Evolutionary conservation across 257 asterid genomes (phyloP), one percentile per base, ranked within the genome.

Genomic region (Hygrophila difformis): DNA sequence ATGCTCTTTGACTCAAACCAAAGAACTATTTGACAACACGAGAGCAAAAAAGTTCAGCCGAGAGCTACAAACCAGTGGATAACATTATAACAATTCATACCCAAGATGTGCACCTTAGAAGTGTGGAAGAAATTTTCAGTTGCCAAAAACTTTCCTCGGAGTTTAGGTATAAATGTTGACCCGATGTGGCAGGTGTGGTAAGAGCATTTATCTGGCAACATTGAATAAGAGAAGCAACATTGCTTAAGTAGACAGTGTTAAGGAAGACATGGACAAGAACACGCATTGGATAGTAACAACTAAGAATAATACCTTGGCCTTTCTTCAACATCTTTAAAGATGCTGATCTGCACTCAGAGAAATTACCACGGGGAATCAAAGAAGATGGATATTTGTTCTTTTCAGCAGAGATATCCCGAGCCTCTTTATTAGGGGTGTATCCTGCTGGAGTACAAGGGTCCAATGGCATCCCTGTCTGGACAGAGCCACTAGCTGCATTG

Each of bases 361-460:
- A 91, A 76, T 91, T 91, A 61, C 96, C 99, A 44, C 56, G 64
- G 13, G 99, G 95, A 48, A 66, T 72, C 58, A 91, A 59, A 41
- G 75, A 44, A 6, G 89, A 71, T 39, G 56, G 17, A 57, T 70
- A 75, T 57, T 49, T 64, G 29, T 42, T 43, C 59, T 75, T 73
- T 62, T 69, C 93, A n/a, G 51, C 37, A 29, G 70, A 69, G 40
- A 64, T 56, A 39, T 68, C 74, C 68, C 39, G 33, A 22, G 69
- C 51, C 48, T 70, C 82, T 28, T 39, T 22, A 43, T 74, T 67
- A 29, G 49, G 75, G 55, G 55, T 57, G 63, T 79, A 91, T 61
- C 98, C 98, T 66, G 72, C 65, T 42, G 98, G 98, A 40, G 86
- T 82, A 57, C 98, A 91, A 61, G 98, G 98, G 72, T 91, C 93